These are phyloP conservation scores for Yamadazyma phyllophila DNA, from an alignment of 805 yeast genomes.

Conservation along the genomic window DNA sequence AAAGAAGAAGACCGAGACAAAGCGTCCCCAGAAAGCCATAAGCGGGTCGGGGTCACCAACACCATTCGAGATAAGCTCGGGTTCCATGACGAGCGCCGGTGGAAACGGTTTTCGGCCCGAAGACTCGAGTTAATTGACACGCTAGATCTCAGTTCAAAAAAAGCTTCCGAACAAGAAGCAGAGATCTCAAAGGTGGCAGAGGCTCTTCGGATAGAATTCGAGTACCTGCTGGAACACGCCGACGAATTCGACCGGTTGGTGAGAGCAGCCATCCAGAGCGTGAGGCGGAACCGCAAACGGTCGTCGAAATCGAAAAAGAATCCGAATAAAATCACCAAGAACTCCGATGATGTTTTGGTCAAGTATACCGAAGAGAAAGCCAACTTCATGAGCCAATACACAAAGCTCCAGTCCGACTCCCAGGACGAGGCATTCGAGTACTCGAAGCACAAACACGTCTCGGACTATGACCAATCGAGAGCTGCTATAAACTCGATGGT, in stretches of 20 bases:
- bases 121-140: constrained; percentile 86
- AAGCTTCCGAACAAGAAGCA: constrained; percentile 91
- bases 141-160: constrained; percentile 57
- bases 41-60: constrained; percentile 53
- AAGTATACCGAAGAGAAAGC: neutral
- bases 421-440: constrained; percentile 35
- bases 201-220: constrained; percentile 73
- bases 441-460: constrained; percentile 25
- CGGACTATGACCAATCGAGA: constrained; percentile 39
- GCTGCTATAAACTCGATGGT: constrained; percentile 49
- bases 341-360: neutral
- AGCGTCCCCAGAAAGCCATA: constrained; percentile 15
- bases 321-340: constrained; percentile 1
- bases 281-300: constrained; percentile 80
- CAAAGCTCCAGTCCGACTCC: constrained; percentile 31
- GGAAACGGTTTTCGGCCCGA: constrained; percentile 91
- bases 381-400: constrained; percentile 34
- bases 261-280: constrained; percentile 91
- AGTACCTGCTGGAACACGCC: constrained; percentile 55
- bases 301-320: constrained; percentile 29
- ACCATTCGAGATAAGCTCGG: constrained; percentile 60
- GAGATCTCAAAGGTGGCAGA: constrained; percentile 78
- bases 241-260: constrained; percentile 86
- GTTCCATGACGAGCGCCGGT: constrained; percentile 75
- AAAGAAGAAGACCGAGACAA: constrained; percentile 9